Base-by-base conservation (phyloP, 768 basidiomycete species). In the Panaeolus papilionaceus region DNA sequence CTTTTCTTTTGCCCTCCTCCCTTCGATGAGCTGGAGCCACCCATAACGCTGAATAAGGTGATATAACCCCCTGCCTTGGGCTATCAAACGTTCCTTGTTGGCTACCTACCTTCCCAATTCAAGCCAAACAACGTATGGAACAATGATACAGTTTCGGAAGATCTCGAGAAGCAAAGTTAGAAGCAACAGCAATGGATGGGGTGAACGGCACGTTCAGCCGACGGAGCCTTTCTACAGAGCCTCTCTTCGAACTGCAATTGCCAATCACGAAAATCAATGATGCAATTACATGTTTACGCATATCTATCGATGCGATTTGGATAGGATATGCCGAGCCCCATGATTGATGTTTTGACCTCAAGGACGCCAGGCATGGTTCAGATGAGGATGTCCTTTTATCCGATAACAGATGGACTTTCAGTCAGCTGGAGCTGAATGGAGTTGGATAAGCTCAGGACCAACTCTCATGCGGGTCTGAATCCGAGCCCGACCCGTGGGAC, bases 201-300 rank as follows among this genome's bases (percentile, higher is more conserved):
- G 7, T 16, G 44, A 42, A 42, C 11, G 45, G 45, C 45, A 45
- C 39, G 45, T 18, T 16, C 14, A 45, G 45, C 45, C 45, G 45
- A 45, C 45, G 45, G 40, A 42, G 9, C 11, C 11, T 42, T 16
- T 42, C n/a, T 8, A 47, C 20, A 16, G 45, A 47, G 16, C 20
- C 45, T 47, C 23, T 51, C 47, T 51, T 3, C 47, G 47, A 20
- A 26, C 6, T 51, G 4, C 26, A 51, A 58, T 58, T 58, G 54
- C 54, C 54, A 58, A 58, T 58, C 54, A 58, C 33, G 54, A 58
- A 58, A 58, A 58, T 58, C 54, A 37, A 58, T 58, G 54, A 37
- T 33, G 54, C 54, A 58, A 58, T 16, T 58, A 11, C 20, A 20
- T 7, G 45, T 18, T 2, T 45, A 14, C 14, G 16, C 7, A 16